Evolutionary conservation across 148 eudicot genomes (phyloP).

Genomic region (Rhododendron mucronatum): DNA sequence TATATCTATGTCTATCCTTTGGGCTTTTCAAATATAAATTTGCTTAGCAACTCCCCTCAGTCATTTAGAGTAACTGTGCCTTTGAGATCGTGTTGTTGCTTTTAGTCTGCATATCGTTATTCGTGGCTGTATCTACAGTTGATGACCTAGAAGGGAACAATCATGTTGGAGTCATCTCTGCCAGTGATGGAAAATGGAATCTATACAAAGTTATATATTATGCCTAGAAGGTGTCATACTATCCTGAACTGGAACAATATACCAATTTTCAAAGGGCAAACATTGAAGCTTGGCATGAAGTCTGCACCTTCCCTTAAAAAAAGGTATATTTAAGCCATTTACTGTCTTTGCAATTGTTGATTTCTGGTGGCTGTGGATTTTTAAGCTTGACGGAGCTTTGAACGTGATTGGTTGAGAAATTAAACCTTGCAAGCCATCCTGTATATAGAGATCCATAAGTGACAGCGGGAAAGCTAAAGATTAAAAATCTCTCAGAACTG

Average conservation of each 20-base stretch:
- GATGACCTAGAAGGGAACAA: slow-evolving; percentile 15
- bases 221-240: slow-evolving; percentile 19
- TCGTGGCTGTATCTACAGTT: slow-evolving; percentile 9
- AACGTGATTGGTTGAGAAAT: background rate
- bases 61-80: background rate
- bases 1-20: background rate
- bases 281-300: slow-evolving; percentile 22
- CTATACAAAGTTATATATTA: slow-evolving; percentile 17
- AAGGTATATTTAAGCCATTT: slow-evolving; percentile 27
- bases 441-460: background rate
- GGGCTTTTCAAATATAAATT: background rate
- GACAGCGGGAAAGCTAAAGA: background rate
- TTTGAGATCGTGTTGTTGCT: background rate
- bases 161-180: slow-evolving; percentile 27
- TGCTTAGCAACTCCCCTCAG: background rate
- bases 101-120: background rate
- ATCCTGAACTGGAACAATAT: slow-evolving; percentile 11
- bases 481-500: background rate
- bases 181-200: slow-evolving; percentile 17
- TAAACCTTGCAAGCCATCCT: background rate
- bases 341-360: background rate
- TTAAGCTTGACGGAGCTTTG: background rate
- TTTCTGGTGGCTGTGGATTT: background rate
- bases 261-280: slow-evolving; percentile 14
- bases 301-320: slow-evolving; percentile 17